Evolutionary conservation across 257 asterid species (phyloP).

Genomic region (Asclepias syriaca): DNA sequence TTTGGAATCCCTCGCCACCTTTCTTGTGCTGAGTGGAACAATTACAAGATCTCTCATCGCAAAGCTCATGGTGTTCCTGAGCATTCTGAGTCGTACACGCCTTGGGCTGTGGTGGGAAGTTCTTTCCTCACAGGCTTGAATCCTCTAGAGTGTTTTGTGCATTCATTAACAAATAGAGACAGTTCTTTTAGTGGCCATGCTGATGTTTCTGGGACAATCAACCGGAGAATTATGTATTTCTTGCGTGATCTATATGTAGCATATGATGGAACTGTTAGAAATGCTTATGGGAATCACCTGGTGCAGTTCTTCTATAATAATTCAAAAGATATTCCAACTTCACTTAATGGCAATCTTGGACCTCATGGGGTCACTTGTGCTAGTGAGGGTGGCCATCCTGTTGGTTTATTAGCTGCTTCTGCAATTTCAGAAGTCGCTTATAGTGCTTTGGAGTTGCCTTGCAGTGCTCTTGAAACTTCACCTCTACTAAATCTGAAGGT

Average conservation of each 20-base stretch:
- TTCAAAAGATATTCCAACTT: conserved; percentile 15
- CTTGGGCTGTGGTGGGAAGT: conserved; percentile 58
- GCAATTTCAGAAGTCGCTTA: conserved; percentile 92
- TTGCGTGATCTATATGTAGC: conserved; percentile 69
- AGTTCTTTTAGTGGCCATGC: conserved; percentile 95
- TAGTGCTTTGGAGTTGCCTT: conserved; percentile 96
- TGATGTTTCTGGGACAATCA: conserved; percentile 81
- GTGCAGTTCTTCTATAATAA: conserved; percentile 59
- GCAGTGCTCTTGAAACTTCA: conserved; percentile 82
- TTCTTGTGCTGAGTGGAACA: conserved; percentile 79
- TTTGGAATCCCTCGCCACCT: conserved; percentile 60
- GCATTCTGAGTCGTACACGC: conserved; percentile 38
- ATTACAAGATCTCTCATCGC: conserved; percentile 35
- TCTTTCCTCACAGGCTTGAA: conserved; percentile 76
- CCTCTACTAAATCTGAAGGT: conserved; percentile 85
- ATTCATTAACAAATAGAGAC: conserved; percentile 77
- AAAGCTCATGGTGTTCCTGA: conserved; percentile 23
- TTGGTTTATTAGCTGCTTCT: conserved; percentile 92
- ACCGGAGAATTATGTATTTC: conserved; percentile 69
- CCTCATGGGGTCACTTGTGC: conserved; percentile 9
- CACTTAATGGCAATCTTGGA: conserved; percentile 15
- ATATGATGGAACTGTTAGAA: conserved; percentile 93
- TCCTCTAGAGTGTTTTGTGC: conserved; percentile 74
- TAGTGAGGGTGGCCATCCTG: conserved; percentile 69
- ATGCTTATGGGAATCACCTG: conserved; percentile 65